A percentile compares a stretch with the other conserved stretches of the same genome.
phyloP scores from a whole-genome alignment of 331 rosid species.

The Pyracantha coccinea region DNA sequence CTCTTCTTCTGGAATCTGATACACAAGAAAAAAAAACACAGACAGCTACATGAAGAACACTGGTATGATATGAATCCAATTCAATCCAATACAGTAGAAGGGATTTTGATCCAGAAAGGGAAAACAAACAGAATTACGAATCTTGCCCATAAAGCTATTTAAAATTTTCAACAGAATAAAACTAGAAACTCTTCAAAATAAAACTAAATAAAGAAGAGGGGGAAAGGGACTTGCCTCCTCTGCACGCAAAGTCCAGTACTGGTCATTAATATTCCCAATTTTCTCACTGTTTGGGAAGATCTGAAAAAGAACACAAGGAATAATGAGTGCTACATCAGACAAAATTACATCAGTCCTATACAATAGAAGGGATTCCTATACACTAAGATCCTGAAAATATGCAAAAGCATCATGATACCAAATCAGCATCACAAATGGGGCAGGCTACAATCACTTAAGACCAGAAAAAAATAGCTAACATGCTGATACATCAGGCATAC shows the following conservation, averaged over 20 bases:
- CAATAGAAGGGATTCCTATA: not conserved
- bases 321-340: no score
- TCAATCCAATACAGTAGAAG: no score
- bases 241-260: slow-evolving; percentile 83
- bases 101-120: no score
- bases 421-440: no score
- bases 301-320: slow-evolving; percentile 26
- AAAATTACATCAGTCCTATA: no score
- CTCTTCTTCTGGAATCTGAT: slow-evolving; percentile 87
- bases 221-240: slow-evolving; percentile 46
- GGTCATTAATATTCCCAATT: slow-evolving; percentile 83
- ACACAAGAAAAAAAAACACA: not conserved
- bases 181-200: not conserved
- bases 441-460: no score
- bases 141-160: no score
- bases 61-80: not conserved
- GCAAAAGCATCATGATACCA: no score
- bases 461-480: not conserved
- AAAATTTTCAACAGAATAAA: no score
- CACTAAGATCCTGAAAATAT: no score
- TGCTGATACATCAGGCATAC: not conserved
- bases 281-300: slow-evolving; percentile 59
- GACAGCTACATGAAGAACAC: not conserved
- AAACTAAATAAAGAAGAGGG: not conserved
- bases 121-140: no score